Evolutionary conservation across 495 filamentous ascomycete genomes (phyloP).

Genomic region (Aspergillus hancockii): DNA sequence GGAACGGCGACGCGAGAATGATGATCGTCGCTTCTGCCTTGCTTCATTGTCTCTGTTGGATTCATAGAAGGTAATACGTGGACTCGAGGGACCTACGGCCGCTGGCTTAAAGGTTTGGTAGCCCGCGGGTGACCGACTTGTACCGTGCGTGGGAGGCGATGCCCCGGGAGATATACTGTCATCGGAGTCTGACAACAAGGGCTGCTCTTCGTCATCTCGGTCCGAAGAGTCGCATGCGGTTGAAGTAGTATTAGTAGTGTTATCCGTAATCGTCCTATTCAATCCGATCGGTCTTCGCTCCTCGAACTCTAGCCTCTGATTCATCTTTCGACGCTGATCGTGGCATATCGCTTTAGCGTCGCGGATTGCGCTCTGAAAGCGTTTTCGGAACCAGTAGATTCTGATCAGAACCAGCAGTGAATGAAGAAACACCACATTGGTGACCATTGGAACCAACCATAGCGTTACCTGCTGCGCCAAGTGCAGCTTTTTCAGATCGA

Average conservation of each 20-base stretch:
- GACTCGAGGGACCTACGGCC: slow-evolving; percentile 25
- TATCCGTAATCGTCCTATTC: slow-evolving; percentile 5
- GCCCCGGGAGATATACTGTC: not conserved
- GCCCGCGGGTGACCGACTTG: not conserved
- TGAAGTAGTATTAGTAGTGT: not conserved
- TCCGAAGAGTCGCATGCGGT: not conserved
- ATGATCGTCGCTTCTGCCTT: slow-evolving; percentile 16
- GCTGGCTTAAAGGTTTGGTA: slow-evolving; percentile 7
- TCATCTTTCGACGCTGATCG: slow-evolving; percentile 25
- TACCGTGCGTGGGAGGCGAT: not conserved
- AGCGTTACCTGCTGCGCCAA: slow-evolving; percentile 70
- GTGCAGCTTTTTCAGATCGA: slow-evolving; percentile 68
- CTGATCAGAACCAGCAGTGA: slow-evolving; percentile 81
- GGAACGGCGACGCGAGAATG: slow-evolving; percentile 10
- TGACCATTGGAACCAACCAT: slow-evolving; percentile 63
- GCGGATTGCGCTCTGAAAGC: slow-evolving; percentile 63
- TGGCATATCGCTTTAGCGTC: slow-evolving; percentile 38
- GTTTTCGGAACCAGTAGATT: slow-evolving; percentile 88
- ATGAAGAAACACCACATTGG: slow-evolving; percentile 83
- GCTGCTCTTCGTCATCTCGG: slow-evolving; percentile 5
- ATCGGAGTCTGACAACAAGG: slow-evolving; percentile 22
- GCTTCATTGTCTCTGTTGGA: slow-evolving; percentile 9
- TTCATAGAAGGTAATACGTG: slow-evolving; percentile 54
- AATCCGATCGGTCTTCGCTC: not conserved
- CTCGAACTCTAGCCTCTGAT: slow-evolving; percentile 53